phyloP scores from a whole-genome alignment of 495 filamentous ascomycete species.

The Xylaria palmicola region DNA sequence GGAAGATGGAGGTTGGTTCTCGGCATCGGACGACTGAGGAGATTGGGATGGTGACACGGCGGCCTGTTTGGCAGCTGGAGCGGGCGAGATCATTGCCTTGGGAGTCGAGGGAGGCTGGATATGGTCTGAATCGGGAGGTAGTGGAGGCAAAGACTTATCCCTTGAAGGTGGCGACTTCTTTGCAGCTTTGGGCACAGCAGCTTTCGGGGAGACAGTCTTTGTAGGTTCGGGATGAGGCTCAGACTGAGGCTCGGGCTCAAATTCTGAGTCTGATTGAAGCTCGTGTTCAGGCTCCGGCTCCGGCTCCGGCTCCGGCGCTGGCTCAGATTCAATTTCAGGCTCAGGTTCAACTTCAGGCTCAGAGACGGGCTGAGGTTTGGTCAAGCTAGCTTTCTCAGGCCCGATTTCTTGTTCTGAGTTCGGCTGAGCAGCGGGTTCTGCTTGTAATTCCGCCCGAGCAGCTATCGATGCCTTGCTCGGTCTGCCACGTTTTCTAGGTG shows the following conservation, averaged over 20 bases:
- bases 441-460: conserved; percentile 1
- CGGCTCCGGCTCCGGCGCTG: too few species aligned
- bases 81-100: conserved; percentile 23
- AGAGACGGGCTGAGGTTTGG: conserved; percentile 3
- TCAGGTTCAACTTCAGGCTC: too few species aligned
- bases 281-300: not conserved
- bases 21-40: conserved; percentile 76
- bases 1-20: conserved; percentile 71
- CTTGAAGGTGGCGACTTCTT: conserved; percentile 14
- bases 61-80: conserved; percentile 38
- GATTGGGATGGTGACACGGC: conserved; percentile 57
- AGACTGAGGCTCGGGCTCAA: not conserved
- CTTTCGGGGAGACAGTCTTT: conserved; percentile 3
- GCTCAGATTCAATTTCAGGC: not conserved
- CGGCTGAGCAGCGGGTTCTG: not conserved
- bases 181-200: conserved; percentile 9
- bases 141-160: conserved; percentile 32
- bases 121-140: conserved; percentile 24
- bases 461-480: conserved; percentile 44
- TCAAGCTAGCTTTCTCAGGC: conserved; percentile 2
- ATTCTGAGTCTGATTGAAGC: not conserved
- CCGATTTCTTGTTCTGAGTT: not conserved
- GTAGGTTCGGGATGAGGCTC: not conserved
- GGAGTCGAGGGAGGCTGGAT: conserved; percentile 38
- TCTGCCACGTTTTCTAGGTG: conserved; percentile 47